Percentiles rank a stretch among this genome's conserved stretches.
Evolutionary conservation across 2,329 filamentous ascomycete genomes (phyloP).

Genomic region (Claviceps fusiformis): DNA sequence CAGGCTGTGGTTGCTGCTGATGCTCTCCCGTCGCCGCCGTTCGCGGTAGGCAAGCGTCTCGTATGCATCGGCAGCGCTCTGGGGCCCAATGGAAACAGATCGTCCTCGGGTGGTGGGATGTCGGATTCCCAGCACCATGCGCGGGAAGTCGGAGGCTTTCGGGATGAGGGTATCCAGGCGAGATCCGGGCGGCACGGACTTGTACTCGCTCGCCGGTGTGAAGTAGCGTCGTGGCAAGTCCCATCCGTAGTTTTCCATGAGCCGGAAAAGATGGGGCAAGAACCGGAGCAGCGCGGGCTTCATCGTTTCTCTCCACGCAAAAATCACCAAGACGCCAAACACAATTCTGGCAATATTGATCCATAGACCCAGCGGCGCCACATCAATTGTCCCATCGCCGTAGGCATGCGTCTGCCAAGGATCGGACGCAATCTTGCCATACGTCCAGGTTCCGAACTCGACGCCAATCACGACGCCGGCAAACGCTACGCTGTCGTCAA

Average conservation of each 20-base stretch:
- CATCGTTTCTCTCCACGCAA: constrained; percentile 79
- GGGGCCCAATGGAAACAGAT: constrained; percentile 80
- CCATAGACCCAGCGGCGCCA: constrained; percentile 51
- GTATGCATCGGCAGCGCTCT: constrained; percentile 92
- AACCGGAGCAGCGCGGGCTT: constrained; percentile 68
- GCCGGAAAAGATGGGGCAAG: constrained; percentile 76
- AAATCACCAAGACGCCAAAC: constrained; percentile 70
- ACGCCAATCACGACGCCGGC: constrained; percentile 79
- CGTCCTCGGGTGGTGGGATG: constrained; percentile 58
- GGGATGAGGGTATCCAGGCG: constrained; percentile 76
- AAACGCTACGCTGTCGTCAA: constrained; percentile 91
- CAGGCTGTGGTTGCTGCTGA: constrained; percentile 36
- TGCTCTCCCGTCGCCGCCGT: constrained; percentile 39
- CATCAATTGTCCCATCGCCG: constrained; percentile 45
- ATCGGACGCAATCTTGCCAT: constrained; percentile 39
- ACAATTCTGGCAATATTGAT: constrained; percentile 55
- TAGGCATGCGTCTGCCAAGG: constrained; percentile 30
- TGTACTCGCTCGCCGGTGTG: constrained; percentile 78
- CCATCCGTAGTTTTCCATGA: constrained; percentile 67
- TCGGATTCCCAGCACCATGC: constrained; percentile 67
- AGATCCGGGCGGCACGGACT: constrained; percentile 58
- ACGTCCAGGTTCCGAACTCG: constrained; percentile 75
- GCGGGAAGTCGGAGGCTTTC: constrained; percentile 73
- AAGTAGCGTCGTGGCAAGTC: constrained; percentile 84
- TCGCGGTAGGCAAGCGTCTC: constrained; percentile 89